Evolutionary conservation across 768 basidiomycete genomes (phyloP).

Genomic region (Hericium erinaceus): DNA sequence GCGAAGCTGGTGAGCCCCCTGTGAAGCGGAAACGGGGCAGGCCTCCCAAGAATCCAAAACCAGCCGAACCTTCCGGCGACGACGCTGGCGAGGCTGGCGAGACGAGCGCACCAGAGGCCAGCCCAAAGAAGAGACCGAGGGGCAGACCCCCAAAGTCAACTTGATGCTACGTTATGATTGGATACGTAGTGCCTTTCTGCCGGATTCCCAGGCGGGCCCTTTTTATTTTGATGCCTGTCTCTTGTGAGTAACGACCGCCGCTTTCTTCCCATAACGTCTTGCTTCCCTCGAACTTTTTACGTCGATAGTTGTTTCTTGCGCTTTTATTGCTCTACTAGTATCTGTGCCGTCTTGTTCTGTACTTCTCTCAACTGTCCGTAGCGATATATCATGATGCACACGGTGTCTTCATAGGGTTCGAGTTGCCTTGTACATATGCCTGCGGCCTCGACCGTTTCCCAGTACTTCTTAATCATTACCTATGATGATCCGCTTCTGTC

Average conservation of each 20-base stretch:
- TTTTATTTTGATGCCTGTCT: conserved; percentile 11
- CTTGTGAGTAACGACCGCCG: conserved; percentile 24
- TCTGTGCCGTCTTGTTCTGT: neutral
- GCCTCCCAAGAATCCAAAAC: conserved; percentile 60
- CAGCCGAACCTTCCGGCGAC: conserved; percentile 28
- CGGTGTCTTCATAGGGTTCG: conserved; percentile 16
- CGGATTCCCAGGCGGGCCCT: conserved; percentile 9
- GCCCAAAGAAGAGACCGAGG: conserved; percentile 62
- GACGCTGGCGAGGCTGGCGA: conserved; percentile 26
- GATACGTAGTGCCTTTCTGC: conserved; percentile 23
- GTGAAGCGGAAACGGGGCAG: conserved; percentile 64
- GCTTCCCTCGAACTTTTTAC: conserved; percentile 15
- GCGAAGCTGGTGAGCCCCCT: conserved; percentile 34
- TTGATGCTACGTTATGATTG: conserved; percentile 14
- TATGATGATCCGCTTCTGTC: conserved; percentile 1
- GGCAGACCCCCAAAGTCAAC: conserved; percentile 51
- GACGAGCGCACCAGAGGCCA: conserved; percentile 35
- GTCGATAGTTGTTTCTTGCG: neutral
- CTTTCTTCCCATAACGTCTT: conserved; percentile 24
- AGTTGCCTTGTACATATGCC: conserved; percentile 13
- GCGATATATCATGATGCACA: conserved; percentile 15
- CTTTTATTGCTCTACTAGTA: neutral
- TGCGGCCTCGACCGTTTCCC: conserved; percentile 7
- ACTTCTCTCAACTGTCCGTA: conserved; percentile 8
- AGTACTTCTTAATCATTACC: conserved; percentile 1